Evolutionary conservation across 1,139 yeast species (phyloP), one percentile per base, ranked within the genome.

Genomic region (Candida pseudocylindracea): DNA sequence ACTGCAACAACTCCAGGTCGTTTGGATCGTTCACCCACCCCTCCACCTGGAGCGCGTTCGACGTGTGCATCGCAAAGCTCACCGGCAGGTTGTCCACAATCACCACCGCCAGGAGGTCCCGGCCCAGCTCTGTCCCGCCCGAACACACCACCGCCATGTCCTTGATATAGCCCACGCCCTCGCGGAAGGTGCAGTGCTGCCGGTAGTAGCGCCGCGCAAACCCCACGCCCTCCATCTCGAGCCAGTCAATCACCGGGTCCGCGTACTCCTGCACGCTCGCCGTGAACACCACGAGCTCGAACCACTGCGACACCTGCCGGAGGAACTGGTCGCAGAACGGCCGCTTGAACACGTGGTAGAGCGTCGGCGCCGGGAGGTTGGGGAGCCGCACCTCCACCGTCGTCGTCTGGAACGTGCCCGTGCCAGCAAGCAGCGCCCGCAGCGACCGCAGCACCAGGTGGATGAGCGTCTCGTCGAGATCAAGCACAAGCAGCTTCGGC

Each of bases 1-100:
- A 54, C 43, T 80, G 72, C 48, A 88, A 55, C 36, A 88, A 56
- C 44, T 81, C 93, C 24, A 73, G 62, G 48, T 88, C 98, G 31
- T 74, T 68, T 13, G 92, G 93, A 51, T 88, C 98, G 45, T 80
- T 81, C 39, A 88, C 81, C 98, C 98, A 88, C 31, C 98, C 96
- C 51, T 85, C 95, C 13, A 88, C 81, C 55, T 76, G 72, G 28
- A 88, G 72, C 1, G 94, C 98, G 47, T 88, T 88, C 42, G 73
- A 72, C 39, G 72, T 80, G 47, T 88, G 88, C 48, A 70, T 54
- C 10, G 83, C 74, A 49, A 80, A 88, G 45, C 92, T 75, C 9
- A 81, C 63, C 1, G 96, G 96, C 7, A 94, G 81, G 53, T 88
- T 88, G 53, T 88, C 98, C 35, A 88, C 63, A 31, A 88, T 76